Evolutionary conservation across 2,329 filamentous ascomycete species (phyloP).

Genomic region (Pseudogymnoascus sp.): DNA sequence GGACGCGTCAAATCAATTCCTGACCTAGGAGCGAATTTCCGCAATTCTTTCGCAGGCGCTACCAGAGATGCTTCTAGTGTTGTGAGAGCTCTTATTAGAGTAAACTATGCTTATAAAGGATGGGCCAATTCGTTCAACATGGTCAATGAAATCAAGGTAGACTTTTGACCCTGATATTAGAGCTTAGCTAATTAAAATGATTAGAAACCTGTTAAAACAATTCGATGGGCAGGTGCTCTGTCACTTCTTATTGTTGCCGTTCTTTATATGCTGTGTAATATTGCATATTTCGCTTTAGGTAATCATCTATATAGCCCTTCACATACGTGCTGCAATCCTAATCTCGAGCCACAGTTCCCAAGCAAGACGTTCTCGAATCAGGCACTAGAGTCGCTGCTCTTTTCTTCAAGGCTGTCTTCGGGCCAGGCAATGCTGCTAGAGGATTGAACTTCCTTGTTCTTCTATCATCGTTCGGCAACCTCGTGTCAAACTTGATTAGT

Average conservation of each 20-base stretch:
- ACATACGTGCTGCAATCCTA: background rate
- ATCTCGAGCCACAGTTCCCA: constrained; percentile 33
- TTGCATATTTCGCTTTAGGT: constrained; percentile 52
- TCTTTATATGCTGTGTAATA: constrained; percentile 51
- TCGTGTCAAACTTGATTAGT: constrained; percentile 48
- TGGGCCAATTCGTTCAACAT: constrained; percentile 55
- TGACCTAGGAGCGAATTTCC: constrained; percentile 47
- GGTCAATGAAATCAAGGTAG: constrained; percentile 49
- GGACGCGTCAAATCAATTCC: constrained; percentile 35
- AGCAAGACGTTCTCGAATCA: constrained; percentile 44
- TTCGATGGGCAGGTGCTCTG: constrained; percentile 42
- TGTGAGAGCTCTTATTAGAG: constrained; percentile 51
- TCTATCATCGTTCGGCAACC: constrained; percentile 50
- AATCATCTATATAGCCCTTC: constrained; percentile 11
- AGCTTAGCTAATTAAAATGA: background rate
- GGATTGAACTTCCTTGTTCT: constrained; percentile 51
- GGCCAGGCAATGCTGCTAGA: constrained; percentile 38
- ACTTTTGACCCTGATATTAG: background rate
- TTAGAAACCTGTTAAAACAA: constrained; percentile 47
- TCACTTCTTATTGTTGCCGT: constrained; percentile 45
- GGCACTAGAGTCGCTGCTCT: constrained; percentile 47
- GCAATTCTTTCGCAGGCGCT: constrained; percentile 44
- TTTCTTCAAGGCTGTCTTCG: constrained; percentile 53
- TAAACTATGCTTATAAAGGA: constrained; percentile 51
- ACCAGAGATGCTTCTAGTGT: constrained; percentile 36